phyloP scores from a whole-genome alignment of 352 stramenopile species.

The Phytophthora cryptogea region DNA sequence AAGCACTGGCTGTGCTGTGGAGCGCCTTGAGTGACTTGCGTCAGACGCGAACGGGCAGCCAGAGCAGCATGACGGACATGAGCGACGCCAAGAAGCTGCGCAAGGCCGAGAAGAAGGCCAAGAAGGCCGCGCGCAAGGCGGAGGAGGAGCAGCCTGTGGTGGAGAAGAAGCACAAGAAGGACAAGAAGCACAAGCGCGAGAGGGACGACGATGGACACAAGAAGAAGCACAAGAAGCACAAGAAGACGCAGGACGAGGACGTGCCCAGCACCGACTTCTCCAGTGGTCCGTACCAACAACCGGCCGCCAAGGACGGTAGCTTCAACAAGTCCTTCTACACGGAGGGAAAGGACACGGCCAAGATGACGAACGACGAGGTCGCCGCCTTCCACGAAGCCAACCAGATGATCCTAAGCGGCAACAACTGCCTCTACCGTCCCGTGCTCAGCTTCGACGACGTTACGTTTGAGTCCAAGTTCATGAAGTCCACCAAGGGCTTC shows the following conservation, averaged over 20 bases:
- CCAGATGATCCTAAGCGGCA: constrained; percentile 85
- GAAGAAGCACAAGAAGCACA: constrained; percentile 59
- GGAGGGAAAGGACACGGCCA: constrained; percentile 67
- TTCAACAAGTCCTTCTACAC: constrained; percentile 90
- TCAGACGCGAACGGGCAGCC: constrained; percentile 27
- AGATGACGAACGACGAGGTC: constrained; percentile 81
- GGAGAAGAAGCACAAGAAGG: constrained; percentile 34
- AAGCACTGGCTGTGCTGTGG: constrained; percentile 38
- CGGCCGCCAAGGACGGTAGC: constrained; percentile 57
- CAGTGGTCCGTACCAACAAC: constrained; percentile 76
- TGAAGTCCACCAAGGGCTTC: constrained; percentile 91
- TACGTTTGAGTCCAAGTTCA: constrained; percentile 83
- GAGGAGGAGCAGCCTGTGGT: constrained; percentile 15
- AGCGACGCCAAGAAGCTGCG: constrained; percentile 44
- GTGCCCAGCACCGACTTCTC: constrained; percentile 56
- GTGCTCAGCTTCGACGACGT: constrained; percentile 75
- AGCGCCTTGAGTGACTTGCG: constrained; percentile 7
- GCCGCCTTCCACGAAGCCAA: constrained; percentile 86
- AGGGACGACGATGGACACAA: constrained; percentile 44
- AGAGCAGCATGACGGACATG: constrained; percentile 35
- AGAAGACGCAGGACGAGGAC: constrained; percentile 44
- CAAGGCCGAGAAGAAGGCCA: constrained; percentile 51
- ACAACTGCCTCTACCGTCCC: constrained; percentile 89
- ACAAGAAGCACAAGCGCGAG: constrained; percentile 39
- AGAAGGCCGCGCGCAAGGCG: constrained; percentile 48